Evolutionary conservation across 1,284 basidiomycete genomes (phyloP).

Genomic region (Lignosus rhinocerotis): DNA sequence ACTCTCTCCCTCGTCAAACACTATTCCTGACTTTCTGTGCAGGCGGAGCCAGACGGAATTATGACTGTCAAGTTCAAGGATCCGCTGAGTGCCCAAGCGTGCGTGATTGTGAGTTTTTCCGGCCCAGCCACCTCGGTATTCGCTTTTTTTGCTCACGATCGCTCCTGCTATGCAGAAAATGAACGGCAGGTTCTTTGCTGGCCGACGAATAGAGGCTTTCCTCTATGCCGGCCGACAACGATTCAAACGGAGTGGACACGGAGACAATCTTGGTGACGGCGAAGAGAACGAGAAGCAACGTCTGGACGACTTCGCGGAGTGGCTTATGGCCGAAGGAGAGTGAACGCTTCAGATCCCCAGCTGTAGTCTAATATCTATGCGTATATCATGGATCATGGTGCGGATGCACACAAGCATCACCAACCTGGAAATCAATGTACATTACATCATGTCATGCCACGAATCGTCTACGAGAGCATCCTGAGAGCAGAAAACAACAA

Average conservation of each 20-base stretch:
- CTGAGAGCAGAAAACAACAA: slow-evolving; percentile 14
- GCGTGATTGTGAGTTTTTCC: slow-evolving; percentile 67
- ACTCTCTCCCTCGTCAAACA: neutral
- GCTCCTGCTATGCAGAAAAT: slow-evolving; percentile 68
- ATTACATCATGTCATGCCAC: slow-evolving; percentile 1
- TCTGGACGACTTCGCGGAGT: slow-evolving; percentile 84
- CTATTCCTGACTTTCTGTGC: slow-evolving; percentile 17
- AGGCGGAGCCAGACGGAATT: slow-evolving; percentile 93
- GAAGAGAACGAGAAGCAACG: slow-evolving; percentile 81
- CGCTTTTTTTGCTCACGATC: neutral
- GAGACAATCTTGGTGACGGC: slow-evolving; percentile 57
- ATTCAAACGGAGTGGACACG: slow-evolving; percentile 73
- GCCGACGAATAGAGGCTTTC: slow-evolving; percentile 79
- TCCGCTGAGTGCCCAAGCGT: slow-evolving; percentile 84
- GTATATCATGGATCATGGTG: neutral
- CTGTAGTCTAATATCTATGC: neutral
- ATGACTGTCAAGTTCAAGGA: slow-evolving; percentile 98
- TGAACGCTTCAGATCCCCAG: slow-evolving; percentile 13
- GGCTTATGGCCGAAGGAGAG: slow-evolving; percentile 80
- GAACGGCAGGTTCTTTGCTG: slow-evolving; percentile 92
- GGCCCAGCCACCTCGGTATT: neutral
- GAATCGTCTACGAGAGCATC: slow-evolving; percentile 12
- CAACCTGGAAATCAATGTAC: slow-evolving; percentile 8
- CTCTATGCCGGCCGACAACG: slow-evolving; percentile 81
- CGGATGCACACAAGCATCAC: slow-evolving; percentile 3